A percentile compares a stretch with the other conserved stretches of the same genome.
phyloP scores from a whole-genome alignment of 371 early-diverging fungal species.

The Syncephalis plumigaleata region DNA sequence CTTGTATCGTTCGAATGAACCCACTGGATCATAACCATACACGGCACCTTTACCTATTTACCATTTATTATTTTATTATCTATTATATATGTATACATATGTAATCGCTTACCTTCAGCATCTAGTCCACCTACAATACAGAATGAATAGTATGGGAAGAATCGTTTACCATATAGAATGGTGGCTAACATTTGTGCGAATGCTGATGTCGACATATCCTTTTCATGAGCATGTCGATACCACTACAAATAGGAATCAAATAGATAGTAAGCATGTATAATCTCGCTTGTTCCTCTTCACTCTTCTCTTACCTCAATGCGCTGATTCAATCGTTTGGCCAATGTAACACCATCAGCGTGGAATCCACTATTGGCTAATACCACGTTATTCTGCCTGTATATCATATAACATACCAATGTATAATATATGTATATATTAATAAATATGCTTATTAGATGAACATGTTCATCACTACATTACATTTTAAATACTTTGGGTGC shows the following conservation, averaged over 20 bases:
- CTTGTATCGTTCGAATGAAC: slow-evolving; percentile 71
- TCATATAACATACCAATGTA: background rate
- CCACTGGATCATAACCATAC: slow-evolving; percentile 94
- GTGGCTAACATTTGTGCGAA: slow-evolving; percentile 92
- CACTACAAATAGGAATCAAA: slow-evolving; percentile 25
- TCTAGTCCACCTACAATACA: slow-evolving; percentile 88
- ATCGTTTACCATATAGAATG: slow-evolving; percentile 86
- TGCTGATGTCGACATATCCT: slow-evolving; percentile 68
- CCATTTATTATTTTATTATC: no score
- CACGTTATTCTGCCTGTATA: slow-evolving; percentile 62
- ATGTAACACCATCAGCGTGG: slow-evolving; percentile 85
- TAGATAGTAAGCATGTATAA: background rate
- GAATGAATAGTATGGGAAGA: slow-evolving; percentile 97
- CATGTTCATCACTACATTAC: slow-evolving; percentile 11
- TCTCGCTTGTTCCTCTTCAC: background rate
- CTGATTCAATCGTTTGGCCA: slow-evolving; percentile 73
- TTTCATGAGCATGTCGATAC: slow-evolving; percentile 85
- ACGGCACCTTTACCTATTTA: slow-evolving; percentile 66
- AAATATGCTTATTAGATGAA: background rate
- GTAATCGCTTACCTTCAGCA: slow-evolving; percentile 40
- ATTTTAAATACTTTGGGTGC: slow-evolving; percentile 85
- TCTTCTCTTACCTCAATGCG: slow-evolving; percentile 56
- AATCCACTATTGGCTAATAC: slow-evolving; percentile 88
- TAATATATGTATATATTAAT: background rate
- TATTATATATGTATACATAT: background rate